phyloP scores from a whole-genome alignment of 192 early-diverging fungal species.

The Mortierella antarctica region DNA sequence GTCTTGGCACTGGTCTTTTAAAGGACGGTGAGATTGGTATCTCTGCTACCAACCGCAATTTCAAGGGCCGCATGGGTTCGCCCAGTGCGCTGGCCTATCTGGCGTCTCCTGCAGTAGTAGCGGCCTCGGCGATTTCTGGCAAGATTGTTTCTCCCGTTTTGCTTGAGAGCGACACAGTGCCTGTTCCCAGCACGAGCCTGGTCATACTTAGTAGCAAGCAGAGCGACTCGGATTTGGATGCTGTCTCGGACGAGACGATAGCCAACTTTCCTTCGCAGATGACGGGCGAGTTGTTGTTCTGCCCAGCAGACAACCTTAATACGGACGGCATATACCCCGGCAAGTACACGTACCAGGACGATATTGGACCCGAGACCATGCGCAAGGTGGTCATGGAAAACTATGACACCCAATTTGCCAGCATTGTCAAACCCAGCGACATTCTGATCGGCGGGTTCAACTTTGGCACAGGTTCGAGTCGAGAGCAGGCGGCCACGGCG shows the following conservation, averaged over 20 bases:
- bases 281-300: conserved; percentile 88
- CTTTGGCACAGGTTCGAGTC: conserved; percentile 97
- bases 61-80: conserved; percentile 99
- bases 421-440: conserved; percentile 76
- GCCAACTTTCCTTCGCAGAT: conserved; percentile 82
- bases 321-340: conserved; percentile 99
- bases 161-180: conserved; percentile 13
- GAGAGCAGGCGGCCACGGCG: conserved; percentile 98
- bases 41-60: conserved; percentile 99
- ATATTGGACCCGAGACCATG: conserved; percentile 91
- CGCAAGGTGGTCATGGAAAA: conserved; percentile 98
- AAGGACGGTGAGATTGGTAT: conserved; percentile 98
- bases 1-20: conserved; percentile 91
- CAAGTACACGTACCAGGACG: conserved; percentile 98
- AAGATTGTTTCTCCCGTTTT: conserved; percentile 67
- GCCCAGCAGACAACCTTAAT: conserved; percentile 95
- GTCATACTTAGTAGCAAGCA: conserved; percentile 18
- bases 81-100: conserved; percentile 93
- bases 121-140: conserved; percentile 91
- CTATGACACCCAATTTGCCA: conserved; percentile 91
- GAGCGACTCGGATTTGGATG: conserved; percentile 2
- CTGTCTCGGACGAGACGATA: conserved; percentile 54
- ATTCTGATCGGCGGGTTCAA: conserved; percentile 94
- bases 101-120: conserved; percentile 95
- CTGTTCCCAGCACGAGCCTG: conserved; percentile 20